These are phyloP conservation scores for Yamadazyma sp. DNA, from an alignment of 805 yeast species.

Conservation along the genomic window DNA sequence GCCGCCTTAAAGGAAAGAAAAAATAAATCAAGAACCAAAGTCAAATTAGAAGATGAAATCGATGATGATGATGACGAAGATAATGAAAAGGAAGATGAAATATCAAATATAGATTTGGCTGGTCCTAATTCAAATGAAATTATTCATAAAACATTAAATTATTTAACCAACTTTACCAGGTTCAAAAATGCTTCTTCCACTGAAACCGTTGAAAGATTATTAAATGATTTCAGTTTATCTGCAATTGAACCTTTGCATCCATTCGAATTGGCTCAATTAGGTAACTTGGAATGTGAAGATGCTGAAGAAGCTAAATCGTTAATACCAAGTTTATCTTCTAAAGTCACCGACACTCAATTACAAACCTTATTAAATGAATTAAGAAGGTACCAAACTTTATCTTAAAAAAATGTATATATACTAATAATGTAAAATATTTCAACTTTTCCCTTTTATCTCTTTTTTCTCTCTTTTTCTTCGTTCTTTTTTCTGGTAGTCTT, in stretches of 20 bases:
- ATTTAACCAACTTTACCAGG: slow-evolving; percentile 79
- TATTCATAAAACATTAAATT: slow-evolving; percentile 86
- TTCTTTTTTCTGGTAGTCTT: no score
- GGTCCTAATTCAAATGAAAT: slow-evolving; percentile 81
- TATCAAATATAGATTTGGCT: slow-evolving; percentile 48
- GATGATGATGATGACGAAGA: slow-evolving; percentile 31
- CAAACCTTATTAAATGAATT: slow-evolving; percentile 86
- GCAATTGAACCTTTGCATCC: slow-evolving; percentile 72
- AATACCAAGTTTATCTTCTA: slow-evolving; percentile 80
- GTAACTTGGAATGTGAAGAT: slow-evolving; percentile 90
- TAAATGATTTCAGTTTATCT: slow-evolving; percentile 60
- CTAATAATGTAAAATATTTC: no score
- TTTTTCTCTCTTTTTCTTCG: no score
- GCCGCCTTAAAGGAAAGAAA: slow-evolving; percentile 75
- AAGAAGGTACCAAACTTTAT: slow-evolving; percentile 51
- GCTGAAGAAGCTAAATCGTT: slow-evolving; percentile 95
- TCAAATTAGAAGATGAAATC: slow-evolving; percentile 5
- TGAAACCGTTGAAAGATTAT: slow-evolving; percentile 84
- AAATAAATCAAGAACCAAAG: slow-evolving; percentile 36
- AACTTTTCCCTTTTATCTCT: no score
- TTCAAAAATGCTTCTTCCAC: slow-evolving; percentile 92
- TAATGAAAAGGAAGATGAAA: slow-evolving; percentile 42
- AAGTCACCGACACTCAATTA: slow-evolving; percentile 81
- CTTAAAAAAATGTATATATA: slow-evolving; percentile 14
- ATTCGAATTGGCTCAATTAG: slow-evolving; percentile 89